Percentiles rank a stretch among this genome's conserved stretches.
Evolutionary conservation across 495 filamentous ascomycete species (phyloP).

Genomic region (Xylona heveae): DNA sequence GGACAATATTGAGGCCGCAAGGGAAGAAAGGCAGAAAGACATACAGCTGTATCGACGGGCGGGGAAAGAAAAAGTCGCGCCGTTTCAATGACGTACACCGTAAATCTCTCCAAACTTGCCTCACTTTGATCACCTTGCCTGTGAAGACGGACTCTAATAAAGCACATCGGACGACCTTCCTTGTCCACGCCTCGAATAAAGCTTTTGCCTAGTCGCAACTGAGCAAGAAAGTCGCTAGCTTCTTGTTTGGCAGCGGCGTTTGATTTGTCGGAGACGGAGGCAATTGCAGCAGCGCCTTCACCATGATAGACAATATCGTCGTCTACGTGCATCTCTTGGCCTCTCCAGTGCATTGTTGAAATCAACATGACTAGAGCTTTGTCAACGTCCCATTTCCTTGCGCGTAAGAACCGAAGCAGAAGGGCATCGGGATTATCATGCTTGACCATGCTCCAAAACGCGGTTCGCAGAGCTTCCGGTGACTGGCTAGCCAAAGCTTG

Average conservation of each 20-base stretch:
- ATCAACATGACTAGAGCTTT: conserved; percentile 87
- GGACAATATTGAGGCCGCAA: neutral
- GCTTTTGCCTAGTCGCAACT: conserved; percentile 84
- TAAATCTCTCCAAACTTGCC: conserved; percentile 63
- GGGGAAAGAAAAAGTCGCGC: conserved; percentile 59
- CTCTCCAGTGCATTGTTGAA: conserved; percentile 82
- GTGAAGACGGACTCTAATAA: conserved; percentile 68
- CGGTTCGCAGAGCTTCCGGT: conserved; percentile 56
- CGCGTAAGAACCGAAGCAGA: conserved; percentile 72
- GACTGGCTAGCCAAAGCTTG: conserved; percentile 51
- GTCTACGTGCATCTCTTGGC: conserved; percentile 63
- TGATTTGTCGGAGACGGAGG: conserved; percentile 29
- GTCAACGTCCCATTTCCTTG: conserved; percentile 90
- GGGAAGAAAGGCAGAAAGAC: conserved; percentile 14
- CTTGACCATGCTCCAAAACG: conserved; percentile 93
- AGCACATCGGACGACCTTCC: conserved; percentile 66
- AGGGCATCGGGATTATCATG: conserved; percentile 83
- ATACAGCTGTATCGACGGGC: conserved; percentile 79
- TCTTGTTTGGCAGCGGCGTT: conserved; percentile 37
- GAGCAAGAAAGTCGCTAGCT: conserved; percentile 62
- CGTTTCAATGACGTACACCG: conserved; percentile 87
- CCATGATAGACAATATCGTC: conserved; percentile 67
- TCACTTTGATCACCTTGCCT: conserved; percentile 62
- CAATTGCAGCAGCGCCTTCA: conserved; percentile 41
- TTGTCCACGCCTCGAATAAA: conserved; percentile 80